Conservation (phyloP, 805 yeast genomes). For the Candida arabinofermentans region DNA sequence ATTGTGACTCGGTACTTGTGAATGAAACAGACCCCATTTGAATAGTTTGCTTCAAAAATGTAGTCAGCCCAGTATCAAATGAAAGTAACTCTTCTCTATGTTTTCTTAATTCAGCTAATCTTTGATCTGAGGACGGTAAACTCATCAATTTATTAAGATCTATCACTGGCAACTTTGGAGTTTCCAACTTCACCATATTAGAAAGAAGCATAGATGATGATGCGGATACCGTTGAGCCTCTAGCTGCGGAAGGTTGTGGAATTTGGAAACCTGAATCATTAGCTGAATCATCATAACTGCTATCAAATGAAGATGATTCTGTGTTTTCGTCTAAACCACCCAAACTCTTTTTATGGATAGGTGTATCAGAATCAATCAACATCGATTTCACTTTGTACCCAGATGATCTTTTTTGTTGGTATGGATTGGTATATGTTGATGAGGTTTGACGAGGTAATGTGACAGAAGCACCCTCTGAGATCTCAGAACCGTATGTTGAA, state of each 20-base stretch:
- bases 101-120: conserved; percentile 37
- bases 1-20: conserved; percentile 14
- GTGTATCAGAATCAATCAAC: conserved; percentile 1
- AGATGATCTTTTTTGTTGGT: not conserved
- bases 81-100: conserved; percentile 40
- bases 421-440: not conserved
- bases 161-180: conserved; percentile 8
- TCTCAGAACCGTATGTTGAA: not conserved
- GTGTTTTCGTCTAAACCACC: not conserved
- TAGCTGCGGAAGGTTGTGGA: not conserved
- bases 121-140: conserved; percentile 27
- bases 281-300: not conserved
- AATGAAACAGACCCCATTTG: conserved; percentile 14
- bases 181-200: not conserved
- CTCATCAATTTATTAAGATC: conserved; percentile 16
- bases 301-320: conserved; percentile 1
- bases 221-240: not conserved
- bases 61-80: conserved; percentile 53
- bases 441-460: not conserved
- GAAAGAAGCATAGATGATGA: not conserved
- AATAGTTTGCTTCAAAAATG: conserved; percentile 40
- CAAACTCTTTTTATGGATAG: not conserved
- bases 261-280: not conserved
- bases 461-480: not conserved
- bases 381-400: conserved; percentile 9